Conservation (phyloP, 116 monocot genomes). For the Phalaenopsis hybrid region DNA sequence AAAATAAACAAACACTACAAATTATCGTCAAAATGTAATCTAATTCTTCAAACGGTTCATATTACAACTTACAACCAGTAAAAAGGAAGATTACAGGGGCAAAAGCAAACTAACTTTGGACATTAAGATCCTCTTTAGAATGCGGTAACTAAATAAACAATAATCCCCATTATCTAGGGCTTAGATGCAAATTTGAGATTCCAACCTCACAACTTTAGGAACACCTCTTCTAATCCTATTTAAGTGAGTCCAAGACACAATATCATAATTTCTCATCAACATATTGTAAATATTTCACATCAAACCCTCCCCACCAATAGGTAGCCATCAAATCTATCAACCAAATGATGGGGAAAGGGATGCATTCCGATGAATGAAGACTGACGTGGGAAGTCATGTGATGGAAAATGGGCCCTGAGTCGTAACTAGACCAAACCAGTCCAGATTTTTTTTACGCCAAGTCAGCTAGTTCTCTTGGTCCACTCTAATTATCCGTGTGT, state of each 20-base stretch:
- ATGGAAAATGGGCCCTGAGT: too few species aligned
- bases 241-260: background rate
- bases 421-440: too few species aligned
- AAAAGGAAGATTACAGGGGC: background rate
- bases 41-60: background rate
- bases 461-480: too few species aligned
- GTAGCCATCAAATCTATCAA: background rate
- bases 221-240: background rate
- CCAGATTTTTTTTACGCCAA: too few species aligned
- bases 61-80: background rate
- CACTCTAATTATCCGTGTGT: too few species aligned
- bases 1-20: too few species aligned
- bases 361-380: too few species aligned
- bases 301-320: background rate
- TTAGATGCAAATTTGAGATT: background rate
- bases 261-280: background rate
- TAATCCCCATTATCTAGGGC: background rate
- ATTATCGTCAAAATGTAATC: background rate
- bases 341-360: too few species aligned
- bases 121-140: background rate
- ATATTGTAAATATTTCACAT: background rate
- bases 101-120: background rate
- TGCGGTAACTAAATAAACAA: background rate
- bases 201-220: background rate
- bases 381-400: too few species aligned